Conservation (phyloP, 164 flowering plant genomes). For the Saururus chinensis region DNA sequence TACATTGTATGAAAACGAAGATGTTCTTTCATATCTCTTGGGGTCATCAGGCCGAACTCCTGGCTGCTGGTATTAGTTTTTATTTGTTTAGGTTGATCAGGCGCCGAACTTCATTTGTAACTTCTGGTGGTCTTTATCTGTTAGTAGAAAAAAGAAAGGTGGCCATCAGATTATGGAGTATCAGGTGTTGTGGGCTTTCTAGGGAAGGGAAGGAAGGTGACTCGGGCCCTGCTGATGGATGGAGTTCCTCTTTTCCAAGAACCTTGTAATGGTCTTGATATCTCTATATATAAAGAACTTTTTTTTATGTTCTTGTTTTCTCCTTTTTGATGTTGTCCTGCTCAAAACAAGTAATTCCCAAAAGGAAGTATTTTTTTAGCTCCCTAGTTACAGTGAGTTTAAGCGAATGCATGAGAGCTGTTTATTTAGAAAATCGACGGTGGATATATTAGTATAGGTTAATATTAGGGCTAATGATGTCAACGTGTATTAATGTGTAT, state of each 20-base stretch:
- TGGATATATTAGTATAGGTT: too few relatives aligned
- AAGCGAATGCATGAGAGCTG: too few relatives aligned
- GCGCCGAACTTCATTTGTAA: not conserved
- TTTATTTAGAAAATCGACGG: too few relatives aligned
- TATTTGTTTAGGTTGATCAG: not conserved
- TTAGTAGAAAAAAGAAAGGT: not conserved
- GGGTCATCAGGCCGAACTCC: not conserved
- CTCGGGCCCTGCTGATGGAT: not conserved
- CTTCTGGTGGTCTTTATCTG: not conserved
- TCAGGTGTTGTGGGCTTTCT: not conserved
- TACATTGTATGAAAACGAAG: constrained; percentile 1
- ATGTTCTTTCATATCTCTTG: not conserved
- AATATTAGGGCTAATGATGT: too few relatives aligned
- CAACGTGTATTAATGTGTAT: too few relatives aligned
- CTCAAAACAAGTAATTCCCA: too few relatives aligned
- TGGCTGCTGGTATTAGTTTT: not conserved
- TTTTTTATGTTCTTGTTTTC: too few relatives aligned
- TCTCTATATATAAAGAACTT: too few relatives aligned
- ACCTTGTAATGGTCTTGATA: not conserved
- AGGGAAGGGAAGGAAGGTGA: not conserved
- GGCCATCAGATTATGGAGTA: not conserved
- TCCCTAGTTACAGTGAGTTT: too few relatives aligned
- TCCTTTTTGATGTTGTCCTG: too few relatives aligned
- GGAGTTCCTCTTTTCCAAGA: not conserved
- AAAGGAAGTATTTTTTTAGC: too few relatives aligned